Conservation (phyloP, 2,329 filamentous ascomycete genomes). For the Chaetomiaceae sp. region DNA sequence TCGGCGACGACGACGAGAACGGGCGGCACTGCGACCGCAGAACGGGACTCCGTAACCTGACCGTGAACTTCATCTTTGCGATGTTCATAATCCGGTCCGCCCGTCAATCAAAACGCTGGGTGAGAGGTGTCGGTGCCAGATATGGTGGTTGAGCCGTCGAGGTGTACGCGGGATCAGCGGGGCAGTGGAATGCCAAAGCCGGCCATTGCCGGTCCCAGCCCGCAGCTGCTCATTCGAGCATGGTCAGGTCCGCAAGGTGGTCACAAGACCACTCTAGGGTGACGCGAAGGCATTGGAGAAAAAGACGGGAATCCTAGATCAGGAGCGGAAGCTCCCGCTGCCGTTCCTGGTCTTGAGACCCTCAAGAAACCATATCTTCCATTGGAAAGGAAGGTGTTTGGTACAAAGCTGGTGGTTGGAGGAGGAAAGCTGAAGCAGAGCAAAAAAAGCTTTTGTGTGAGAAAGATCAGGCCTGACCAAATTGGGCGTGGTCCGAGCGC, state of each 20-base stretch:
- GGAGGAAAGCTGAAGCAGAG: not conserved
- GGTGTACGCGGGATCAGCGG: conserved; percentile 11
- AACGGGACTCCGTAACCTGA: conserved; percentile 23
- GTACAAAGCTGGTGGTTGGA: not conserved
- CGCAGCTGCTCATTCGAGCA: conserved; percentile 12
- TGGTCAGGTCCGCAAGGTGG: conserved; percentile 3
- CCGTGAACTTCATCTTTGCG: conserved; percentile 21
- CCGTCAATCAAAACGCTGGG: no score
- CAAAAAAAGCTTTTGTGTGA: conserved; percentile 12
- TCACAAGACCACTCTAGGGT: conserved; percentile 12
- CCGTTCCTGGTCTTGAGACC: not conserved
- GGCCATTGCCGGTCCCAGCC: conserved; percentile 31
- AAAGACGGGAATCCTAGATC: not conserved
- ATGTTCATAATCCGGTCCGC: not conserved
- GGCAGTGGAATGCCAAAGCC: conserved; percentile 27
- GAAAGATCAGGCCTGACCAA: not conserved
- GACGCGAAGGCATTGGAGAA: not conserved
- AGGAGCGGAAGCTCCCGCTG: conserved; percentile 8
- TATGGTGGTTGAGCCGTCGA: conserved; percentile 7
- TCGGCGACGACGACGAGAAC: conserved; percentile 44
- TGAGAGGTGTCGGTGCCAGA: not conserved
- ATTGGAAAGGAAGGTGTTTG: not conserved
- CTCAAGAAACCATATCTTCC: not conserved
- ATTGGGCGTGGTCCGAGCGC: conserved; percentile 6
- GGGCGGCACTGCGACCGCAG: conserved; percentile 35